These are phyloP conservation scores for Pedinophyceae sp. DNA, from an alignment of 139 green algal genomes.

Conservation along the genomic window DNA sequence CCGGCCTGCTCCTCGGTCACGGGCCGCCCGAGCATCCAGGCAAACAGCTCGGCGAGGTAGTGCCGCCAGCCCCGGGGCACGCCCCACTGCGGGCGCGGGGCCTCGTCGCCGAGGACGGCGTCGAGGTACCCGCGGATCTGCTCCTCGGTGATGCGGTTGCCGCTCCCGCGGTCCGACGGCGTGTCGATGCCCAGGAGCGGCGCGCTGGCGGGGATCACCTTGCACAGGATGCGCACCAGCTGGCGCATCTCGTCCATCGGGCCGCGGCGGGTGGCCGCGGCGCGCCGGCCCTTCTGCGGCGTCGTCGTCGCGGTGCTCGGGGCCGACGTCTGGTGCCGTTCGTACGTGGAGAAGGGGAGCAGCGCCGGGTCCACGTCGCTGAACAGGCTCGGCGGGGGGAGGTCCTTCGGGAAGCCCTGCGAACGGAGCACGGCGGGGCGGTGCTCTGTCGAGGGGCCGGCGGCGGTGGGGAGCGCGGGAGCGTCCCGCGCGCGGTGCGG, in stretches of 20 bases:
- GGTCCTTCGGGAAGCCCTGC: no score
- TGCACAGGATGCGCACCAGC: constrained; percentile 63
- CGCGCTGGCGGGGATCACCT: constrained; percentile 20
- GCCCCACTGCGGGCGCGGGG: constrained; percentile 53
- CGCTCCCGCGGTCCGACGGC: constrained; percentile 46
- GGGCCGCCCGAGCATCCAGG: constrained; percentile 24
- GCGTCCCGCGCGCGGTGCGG: no score
- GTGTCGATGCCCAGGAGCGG: constrained; percentile 23
- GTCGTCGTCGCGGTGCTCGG: no score
- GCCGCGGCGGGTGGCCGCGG: constrained; percentile 38
- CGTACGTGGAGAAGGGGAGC: no score
- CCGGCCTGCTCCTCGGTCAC: constrained; percentile 41
- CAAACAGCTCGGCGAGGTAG: constrained; percentile 57
- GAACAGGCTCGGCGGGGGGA: no score
- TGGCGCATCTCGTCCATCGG: constrained; percentile 86
- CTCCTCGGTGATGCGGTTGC: constrained; percentile 56
- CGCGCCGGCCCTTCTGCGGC: no score
- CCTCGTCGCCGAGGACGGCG: constrained; percentile 44
- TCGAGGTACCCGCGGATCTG: constrained; percentile 68
- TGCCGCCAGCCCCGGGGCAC: constrained; percentile 47
- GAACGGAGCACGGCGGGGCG: no score
- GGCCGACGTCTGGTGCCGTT: no score
- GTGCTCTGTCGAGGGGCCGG: no score
- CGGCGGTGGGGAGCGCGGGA: no score
- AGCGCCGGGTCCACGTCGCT: no score